These are phyloP conservation scores for Lichtheimia ornata DNA, from an alignment of 371 early-diverging fungal species.

Conservation along the genomic window DNA sequence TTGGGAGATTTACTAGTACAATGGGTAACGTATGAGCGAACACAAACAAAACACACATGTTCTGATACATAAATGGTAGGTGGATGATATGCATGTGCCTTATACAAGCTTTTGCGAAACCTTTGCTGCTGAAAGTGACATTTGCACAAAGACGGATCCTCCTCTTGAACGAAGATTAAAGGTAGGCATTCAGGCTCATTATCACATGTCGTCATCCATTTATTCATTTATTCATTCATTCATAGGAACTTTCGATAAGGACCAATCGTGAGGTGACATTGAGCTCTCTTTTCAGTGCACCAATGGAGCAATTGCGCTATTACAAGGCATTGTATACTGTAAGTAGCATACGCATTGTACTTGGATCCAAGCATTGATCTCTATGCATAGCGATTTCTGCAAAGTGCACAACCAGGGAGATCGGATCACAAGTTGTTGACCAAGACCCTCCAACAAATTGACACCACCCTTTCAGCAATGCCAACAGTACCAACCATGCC, in stretches of 20 bases:
- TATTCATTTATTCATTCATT: neutral
- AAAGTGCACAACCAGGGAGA: constrained; percentile 38
- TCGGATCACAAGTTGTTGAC: constrained; percentile 30
- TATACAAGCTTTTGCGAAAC: constrained; percentile 41
- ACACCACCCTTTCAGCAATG: constrained; percentile 16
- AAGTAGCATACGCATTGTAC: neutral
- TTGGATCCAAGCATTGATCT: neutral
- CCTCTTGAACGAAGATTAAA: constrained; percentile 10
- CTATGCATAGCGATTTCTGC: constrained; percentile 23
- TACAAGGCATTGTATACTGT: constrained; percentile 54
- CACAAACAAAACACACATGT: neutral
- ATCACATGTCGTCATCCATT: constrained; percentile 2
- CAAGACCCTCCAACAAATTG: constrained; percentile 32
- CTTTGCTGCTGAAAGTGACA: constrained; percentile 13
- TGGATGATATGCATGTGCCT: constrained; percentile 42
- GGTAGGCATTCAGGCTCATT: constrained; percentile 17
- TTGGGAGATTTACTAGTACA: constrained; percentile 39
- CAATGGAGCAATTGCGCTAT: constrained; percentile 42
- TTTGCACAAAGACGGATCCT: no score
- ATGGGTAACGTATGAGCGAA: constrained; percentile 27
- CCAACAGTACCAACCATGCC: neutral
- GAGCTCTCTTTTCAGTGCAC: constrained; percentile 44
- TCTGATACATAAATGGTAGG: constrained; percentile 16
- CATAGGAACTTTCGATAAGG: constrained; percentile 18
- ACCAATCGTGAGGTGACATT: constrained; percentile 29